Percentiles rank a stretch among this genome's conserved stretches.
Evolutionary conservation across 2,329 filamentous ascomycete genomes (phyloP).

Genomic region (Penicillium verrucosum): DNA sequence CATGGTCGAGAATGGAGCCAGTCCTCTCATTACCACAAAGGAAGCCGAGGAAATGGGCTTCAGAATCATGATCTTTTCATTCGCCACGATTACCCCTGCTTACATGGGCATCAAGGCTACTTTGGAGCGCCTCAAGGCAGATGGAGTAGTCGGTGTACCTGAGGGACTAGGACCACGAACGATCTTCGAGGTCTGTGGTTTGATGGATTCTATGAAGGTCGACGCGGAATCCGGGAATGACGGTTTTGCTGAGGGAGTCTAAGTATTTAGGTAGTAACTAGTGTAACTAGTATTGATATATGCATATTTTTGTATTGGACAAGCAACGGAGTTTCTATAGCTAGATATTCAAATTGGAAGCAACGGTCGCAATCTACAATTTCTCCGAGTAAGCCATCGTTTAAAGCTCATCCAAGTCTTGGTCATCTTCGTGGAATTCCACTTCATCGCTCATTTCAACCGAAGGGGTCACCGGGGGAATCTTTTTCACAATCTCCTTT

Average conservation of each 20-base stretch:
- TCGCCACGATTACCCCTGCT: constrained; percentile 37
- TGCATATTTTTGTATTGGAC: neutral
- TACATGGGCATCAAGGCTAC: constrained; percentile 36
- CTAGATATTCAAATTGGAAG: neutral
- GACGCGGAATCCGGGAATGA: constrained; percentile 39
- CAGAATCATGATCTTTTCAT: constrained; percentile 44
- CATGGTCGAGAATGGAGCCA: constrained; percentile 44
- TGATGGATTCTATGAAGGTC: constrained; percentile 40
- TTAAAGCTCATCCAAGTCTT: neutral
- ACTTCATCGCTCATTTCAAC: neutral
- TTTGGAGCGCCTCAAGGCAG: constrained; percentile 34
- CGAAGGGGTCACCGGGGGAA: no score
- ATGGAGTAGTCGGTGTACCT: constrained; percentile 35
- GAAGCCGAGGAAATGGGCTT: constrained; percentile 44
- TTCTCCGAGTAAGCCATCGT: no score
- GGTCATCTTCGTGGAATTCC: neutral
- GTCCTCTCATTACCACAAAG: constrained; percentile 36
- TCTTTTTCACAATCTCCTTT: constrained; percentile 11
- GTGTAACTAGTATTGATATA: neutral
- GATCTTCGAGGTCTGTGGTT: constrained; percentile 42
- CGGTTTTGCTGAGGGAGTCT: constrained; percentile 30
- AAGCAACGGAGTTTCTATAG: neutral
- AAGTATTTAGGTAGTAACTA: neutral
- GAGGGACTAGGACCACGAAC: constrained; percentile 33
- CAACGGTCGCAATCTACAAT: neutral